Base-by-base conservation (phyloP, 2,329 filamentous ascomycete genomes). In the Pseudophaeomoniella oleicola region DNA sequence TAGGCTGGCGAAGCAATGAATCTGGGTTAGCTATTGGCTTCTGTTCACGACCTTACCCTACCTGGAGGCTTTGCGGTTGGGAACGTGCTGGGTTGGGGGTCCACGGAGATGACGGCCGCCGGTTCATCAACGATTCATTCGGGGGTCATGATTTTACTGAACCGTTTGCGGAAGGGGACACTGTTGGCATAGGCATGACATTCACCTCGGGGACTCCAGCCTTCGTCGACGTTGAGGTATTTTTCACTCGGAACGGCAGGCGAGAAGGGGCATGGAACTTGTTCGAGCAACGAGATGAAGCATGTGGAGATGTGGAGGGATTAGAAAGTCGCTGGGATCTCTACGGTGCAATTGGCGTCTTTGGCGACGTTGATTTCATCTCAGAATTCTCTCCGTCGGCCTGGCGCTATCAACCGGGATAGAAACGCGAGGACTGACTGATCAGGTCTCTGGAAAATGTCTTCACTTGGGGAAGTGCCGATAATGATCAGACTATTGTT, bases 321-420 rank as follows among this genome's bases (percentile, higher is more conserved):
- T 52, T 85, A 66, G 53, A 84, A 75, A 48, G 80, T 62, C 51
- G 85, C 73, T 46, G 80, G 43, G 73, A 78, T 50, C 44, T 78
- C 32, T 71, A 74, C 50, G 67, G 65, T 30, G 71, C 73, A 2
- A 58, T 78, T 37, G 74, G 74, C 3, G 55, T 73, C 15, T 78
- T 75, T 53, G 74, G 73, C 3, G 68, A 61, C n/a, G 68, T 75
- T 13, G 71, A 76, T 36, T 71, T 76, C 39, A 71, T 76, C 43
- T 62, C 67, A 11, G 62, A 58, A 34, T 72, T 73, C 49, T 55
- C 64, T 40, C 54, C 56, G 34, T 52, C 16, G 9, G 4, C 9
- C n/a, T 34, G 32, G 32, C 13, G n/a, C 4, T 34, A 34, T 19
- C 30, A 29, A 29, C 10, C 22, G 30, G 5, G 13, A n/a, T 14